A percentile compares a stretch with the other conserved stretches of the same genome.
These are phyloP conservation scores for Lactifluus echinatus DNA, from an alignment of 768 basidiomycete genomes.

Conservation along the genomic window DNA sequence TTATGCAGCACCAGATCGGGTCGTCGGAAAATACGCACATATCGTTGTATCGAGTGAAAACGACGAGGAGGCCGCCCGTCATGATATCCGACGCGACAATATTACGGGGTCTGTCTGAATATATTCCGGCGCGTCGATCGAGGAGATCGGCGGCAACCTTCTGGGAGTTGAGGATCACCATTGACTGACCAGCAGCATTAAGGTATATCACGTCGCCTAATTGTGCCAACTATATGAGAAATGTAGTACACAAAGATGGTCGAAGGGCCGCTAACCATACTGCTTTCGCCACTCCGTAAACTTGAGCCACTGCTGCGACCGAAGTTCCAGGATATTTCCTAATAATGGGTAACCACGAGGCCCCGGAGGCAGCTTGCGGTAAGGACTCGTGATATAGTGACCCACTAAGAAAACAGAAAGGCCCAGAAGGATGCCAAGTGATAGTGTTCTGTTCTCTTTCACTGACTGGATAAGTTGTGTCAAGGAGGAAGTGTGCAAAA, in stretches of 20 bases:
- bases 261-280: neutral
- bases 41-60: conserved; percentile 16
- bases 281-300: conserved; percentile 16
- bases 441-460: conserved; percentile 10
- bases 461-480: neutral
- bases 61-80: conserved; percentile 18
- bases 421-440: conserved; percentile 9
- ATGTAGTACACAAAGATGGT: neutral
- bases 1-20: neutral
- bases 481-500: neutral
- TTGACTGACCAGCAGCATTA: conserved; percentile 17
- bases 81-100: conserved; percentile 19
- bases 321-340: conserved; percentile 15
- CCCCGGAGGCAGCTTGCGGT: conserved; percentile 12
- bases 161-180: conserved; percentile 25
- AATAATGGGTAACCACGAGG: conserved; percentile 16
- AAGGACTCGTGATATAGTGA: conserved; percentile 12
- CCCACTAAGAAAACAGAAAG: neutral
- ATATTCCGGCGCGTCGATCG: conserved; percentile 26
- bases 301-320: conserved; percentile 15
- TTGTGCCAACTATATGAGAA: neutral
- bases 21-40: conserved; percentile 1
- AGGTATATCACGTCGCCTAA: conserved; percentile 20
- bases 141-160: conserved; percentile 26
- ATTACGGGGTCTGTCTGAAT: conserved; percentile 23